Conservation (phyloP, 768 basidiomycete genomes). For the Hericium coralloides region DNA sequence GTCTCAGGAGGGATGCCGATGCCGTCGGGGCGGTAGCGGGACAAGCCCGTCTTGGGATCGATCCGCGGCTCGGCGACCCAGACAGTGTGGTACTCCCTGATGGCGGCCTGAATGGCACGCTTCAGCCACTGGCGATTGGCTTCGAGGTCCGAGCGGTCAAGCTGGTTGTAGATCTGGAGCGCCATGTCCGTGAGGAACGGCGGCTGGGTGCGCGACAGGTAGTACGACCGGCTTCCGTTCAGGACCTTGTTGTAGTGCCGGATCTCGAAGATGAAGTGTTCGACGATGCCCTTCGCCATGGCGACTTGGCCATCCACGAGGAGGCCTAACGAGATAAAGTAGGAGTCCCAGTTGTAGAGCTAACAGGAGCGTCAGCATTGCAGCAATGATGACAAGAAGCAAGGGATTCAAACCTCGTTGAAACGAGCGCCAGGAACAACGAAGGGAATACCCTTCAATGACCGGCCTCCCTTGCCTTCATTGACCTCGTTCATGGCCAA, state of each 20-base stretch:
- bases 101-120: conserved; percentile 91
- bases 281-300: conserved; percentile 97
- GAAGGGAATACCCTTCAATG: conserved; percentile 90
- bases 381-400: neutral
- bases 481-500: conserved; percentile 92
- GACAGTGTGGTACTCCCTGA: conserved; percentile 97
- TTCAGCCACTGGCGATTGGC: conserved; percentile 89
- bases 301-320: conserved; percentile 90
- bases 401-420: conserved; percentile 60
- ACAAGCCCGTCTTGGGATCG: conserved; percentile 90
- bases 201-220: conserved; percentile 92
- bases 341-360: conserved; percentile 95
- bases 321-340: conserved; percentile 89
- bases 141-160: conserved; percentile 75
- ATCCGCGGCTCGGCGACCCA: conserved; percentile 95
- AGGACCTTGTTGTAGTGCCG: conserved; percentile 95
- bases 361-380: conserved; percentile 20
- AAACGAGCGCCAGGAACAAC: conserved; percentile 94
- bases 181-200: conserved; percentile 99
- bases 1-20: conserved; percentile 97
- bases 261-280: conserved; percentile 99
- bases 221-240: conserved; percentile 93
- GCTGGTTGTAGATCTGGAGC: conserved; percentile 93
- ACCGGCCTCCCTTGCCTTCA: conserved; percentile 68
- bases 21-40: conserved; percentile 89